A percentile compares a stretch with the other conserved stretches of the same genome.
phyloP scores from a whole-genome alignment of 495 filamentous ascomycete genomes.

The Polyplosphaeria fusca region DNA sequence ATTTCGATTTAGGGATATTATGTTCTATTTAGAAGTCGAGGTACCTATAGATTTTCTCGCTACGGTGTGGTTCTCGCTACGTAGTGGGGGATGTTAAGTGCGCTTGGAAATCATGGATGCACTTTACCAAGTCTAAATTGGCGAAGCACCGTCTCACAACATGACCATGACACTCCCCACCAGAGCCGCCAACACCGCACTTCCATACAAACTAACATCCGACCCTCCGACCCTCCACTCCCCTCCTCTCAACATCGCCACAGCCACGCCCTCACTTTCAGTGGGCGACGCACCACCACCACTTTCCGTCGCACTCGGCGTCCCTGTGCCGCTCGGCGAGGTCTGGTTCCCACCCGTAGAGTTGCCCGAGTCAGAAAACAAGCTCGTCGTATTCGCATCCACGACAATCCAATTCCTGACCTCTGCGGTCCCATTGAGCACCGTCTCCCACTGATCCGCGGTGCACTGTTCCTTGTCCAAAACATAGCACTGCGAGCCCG shows the following conservation, averaged over 20 bases:
- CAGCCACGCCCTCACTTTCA: too few relatives aligned
- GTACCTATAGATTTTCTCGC: too few relatives aligned
- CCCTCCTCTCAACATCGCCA: background rate
- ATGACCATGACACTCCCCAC: background rate
- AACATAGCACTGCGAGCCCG: constrained; percentile 50
- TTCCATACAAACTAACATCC: constrained; percentile 1
- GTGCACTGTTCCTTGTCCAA: constrained; percentile 46
- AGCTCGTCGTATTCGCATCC: constrained; percentile 43
- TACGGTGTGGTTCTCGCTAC: too few relatives aligned
- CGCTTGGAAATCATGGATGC: too few relatives aligned
- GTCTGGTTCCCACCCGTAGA: constrained; percentile 2
- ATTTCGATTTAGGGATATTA: too few relatives aligned
- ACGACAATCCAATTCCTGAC: constrained; percentile 53
- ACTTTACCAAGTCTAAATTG: background rate
- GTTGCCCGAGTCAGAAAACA: constrained; percentile 28
- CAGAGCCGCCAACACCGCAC: background rate
- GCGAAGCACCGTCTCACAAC: too few relatives aligned
- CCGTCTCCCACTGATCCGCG: constrained; percentile 47
- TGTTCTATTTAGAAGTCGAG: too few relatives aligned
- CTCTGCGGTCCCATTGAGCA: constrained; percentile 48
- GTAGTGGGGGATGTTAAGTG: too few relatives aligned
- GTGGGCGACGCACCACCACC: background rate
- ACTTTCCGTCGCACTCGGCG: background rate
- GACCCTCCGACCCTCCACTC: background rate
- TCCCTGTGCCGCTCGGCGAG: background rate